These are phyloP conservation scores for Penicillium sp. DNA, from an alignment of 2,329 filamentous ascomycete species.

Conservation along the genomic window DNA sequence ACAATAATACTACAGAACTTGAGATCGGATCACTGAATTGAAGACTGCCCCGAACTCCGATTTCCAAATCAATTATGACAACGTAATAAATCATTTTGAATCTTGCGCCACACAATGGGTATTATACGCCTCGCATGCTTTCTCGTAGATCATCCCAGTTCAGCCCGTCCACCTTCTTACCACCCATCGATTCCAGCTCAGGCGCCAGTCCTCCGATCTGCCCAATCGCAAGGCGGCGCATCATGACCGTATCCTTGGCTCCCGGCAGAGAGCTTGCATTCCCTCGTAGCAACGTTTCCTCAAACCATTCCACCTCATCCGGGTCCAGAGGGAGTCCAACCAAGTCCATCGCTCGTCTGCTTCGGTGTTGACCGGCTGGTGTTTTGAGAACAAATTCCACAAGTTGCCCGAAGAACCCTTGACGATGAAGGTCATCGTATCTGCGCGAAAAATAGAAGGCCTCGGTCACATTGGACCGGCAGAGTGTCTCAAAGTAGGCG, in stretches of 20 bases:
- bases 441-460: conserved; percentile 74
- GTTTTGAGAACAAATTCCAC: conserved; percentile 61
- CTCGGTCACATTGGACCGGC: conserved; percentile 69
- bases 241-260: conserved; percentile 73
- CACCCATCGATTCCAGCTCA: conserved; percentile 44
- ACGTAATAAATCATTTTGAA: conserved; percentile 14
- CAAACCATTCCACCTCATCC: conserved; percentile 75
- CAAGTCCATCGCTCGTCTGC: conserved; percentile 68
- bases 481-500: conserved; percentile 71
- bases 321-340: conserved; percentile 72
- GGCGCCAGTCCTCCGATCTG: conserved; percentile 43
- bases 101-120: conserved; percentile 13
- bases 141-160: conserved; percentile 56
- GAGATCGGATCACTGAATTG: no score
- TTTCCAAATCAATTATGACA: conserved; percentile 8
- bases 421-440: conserved; percentile 65
- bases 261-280: conserved; percentile 67
- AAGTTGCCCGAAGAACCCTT: conserved; percentile 69
- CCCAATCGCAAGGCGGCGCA: conserved; percentile 72
- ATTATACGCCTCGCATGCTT: conserved; percentile 33
- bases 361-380: conserved; percentile 44
- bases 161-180: conserved; percentile 54
- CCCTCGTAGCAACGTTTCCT: conserved; percentile 67
- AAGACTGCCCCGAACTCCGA: conserved; percentile 14
- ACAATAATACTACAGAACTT: no score